Conservation (phyloP, 176 grass and related monocot species). For the Aegilops tauschii region DNA sequence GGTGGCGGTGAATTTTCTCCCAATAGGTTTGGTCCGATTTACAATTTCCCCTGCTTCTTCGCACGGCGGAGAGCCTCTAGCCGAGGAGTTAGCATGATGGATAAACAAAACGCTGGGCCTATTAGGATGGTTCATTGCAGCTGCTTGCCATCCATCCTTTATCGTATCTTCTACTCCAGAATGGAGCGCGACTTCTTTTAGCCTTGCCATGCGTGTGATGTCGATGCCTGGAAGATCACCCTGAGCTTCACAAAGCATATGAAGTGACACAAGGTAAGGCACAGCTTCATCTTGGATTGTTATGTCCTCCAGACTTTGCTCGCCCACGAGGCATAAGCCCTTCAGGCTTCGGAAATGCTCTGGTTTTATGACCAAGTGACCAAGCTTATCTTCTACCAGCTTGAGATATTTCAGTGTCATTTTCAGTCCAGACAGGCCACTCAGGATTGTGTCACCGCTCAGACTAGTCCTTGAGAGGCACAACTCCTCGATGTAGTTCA, state of each 20-base stretch:
- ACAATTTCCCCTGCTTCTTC: neutral
- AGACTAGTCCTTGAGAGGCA: neutral
- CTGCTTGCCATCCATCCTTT: neutral
- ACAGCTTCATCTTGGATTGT: neutral
- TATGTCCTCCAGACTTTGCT: neutral
- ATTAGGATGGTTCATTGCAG: constrained; percentile 3
- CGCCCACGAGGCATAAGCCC: neutral
- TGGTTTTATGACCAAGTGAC: neutral
- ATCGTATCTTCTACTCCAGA: neutral
- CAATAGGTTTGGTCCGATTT: neutral
- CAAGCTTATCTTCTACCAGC: neutral
- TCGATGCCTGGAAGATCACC: neutral
- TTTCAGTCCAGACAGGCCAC: neutral
- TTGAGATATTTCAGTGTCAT: constrained; percentile 13
- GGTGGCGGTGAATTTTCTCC: neutral
- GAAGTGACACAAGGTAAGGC: neutral
- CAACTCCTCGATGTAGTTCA: neutral
- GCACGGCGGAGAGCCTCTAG: neutral
- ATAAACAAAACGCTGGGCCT: neutral
- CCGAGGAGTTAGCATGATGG: neutral
- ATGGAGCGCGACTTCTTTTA: neutral
- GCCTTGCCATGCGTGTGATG: neutral
- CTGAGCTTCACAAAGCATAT: neutral
- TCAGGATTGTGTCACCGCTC: neutral
- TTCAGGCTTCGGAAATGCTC: neutral